phyloP scores from a whole-genome alignment of 2,329 filamentous ascomycete species.

The Metarhizium brunneum region DNA sequence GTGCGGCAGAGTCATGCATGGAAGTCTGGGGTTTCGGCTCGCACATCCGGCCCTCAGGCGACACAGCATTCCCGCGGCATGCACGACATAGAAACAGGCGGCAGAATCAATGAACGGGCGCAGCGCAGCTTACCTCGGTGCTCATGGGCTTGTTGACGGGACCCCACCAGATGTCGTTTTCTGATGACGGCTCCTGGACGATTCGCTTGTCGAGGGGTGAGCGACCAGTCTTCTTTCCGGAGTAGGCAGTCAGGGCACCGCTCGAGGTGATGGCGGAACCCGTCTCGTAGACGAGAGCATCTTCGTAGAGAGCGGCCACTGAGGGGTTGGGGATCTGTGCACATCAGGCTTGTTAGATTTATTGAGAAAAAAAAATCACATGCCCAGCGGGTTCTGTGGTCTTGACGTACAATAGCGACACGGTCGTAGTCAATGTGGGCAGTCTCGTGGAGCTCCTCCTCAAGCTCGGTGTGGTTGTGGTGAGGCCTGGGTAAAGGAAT shows the following conservation, averaged over 20 bases:
- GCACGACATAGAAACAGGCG: slow-evolving; percentile 6
- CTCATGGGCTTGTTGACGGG: slow-evolving; percentile 99
- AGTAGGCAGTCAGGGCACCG: slow-evolving; percentile 94
- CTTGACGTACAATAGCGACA: slow-evolving; percentile 76
- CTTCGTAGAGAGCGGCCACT: slow-evolving; percentile 93
- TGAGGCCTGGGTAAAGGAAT: slow-evolving; percentile 50
- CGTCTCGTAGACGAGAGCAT: slow-evolving; percentile 91
- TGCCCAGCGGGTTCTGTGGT: background rate
- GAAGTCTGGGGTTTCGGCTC: background rate
- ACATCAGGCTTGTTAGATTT: background rate
- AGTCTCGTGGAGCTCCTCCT: slow-evolving; percentile 94
- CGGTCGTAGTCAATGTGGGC: slow-evolving; percentile 99
- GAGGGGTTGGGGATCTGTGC: slow-evolving; percentile 75
- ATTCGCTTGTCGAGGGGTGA: slow-evolving; percentile 97
- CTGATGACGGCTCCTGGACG: slow-evolving; percentile 81
- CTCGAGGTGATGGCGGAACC: slow-evolving; percentile 95
- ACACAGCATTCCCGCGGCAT: background rate
- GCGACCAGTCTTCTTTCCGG: slow-evolving; percentile 93
- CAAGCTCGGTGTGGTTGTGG: slow-evolving; percentile 85
- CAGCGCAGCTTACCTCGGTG: slow-evolving; percentile 60
- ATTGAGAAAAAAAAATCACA: background rate
- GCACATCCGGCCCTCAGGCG: background rate
- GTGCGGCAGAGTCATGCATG: background rate
- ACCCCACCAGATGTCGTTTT: slow-evolving; percentile 96
- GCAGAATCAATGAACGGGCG: background rate